A percentile compares a stretch with the other conserved stretches of the same genome.
Conservation (phyloP, 176 grass and related monocot genomes). For the Lolium rigidum region DNA sequence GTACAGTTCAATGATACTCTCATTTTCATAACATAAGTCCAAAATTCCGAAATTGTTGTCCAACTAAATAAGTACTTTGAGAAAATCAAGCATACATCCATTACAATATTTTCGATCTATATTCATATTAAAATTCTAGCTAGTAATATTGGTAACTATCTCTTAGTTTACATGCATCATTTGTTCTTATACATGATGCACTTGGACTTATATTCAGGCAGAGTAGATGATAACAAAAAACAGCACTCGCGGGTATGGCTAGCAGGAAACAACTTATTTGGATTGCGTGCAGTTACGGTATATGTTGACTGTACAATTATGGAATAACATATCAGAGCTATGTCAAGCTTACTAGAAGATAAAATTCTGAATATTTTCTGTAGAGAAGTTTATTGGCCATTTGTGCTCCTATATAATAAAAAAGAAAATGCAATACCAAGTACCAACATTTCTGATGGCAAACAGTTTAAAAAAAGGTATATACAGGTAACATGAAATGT, state of each 20-base stretch:
- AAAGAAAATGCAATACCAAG: neutral
- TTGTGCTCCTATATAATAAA: neutral
- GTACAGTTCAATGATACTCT: neutral
- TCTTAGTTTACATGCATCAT: neutral
- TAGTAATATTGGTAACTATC: neutral
- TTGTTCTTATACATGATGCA: neutral
- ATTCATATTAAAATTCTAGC: neutral
- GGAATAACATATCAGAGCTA: conserved; percentile 17
- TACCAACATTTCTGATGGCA: neutral
- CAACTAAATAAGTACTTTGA: neutral
- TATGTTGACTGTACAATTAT: neutral
- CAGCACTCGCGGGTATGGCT: neutral
- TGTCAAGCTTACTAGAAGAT: conserved; percentile 17
- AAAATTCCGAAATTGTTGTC: no score
- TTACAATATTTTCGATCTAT: neutral
- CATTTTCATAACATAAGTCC: neutral
- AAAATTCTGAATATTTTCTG: neutral
- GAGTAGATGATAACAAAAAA: neutral
- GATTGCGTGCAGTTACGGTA: neutral
- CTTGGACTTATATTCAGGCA: neutral
- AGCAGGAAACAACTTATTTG: conserved; percentile 31
- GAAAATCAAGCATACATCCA: neutral
- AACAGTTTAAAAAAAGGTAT: conserved; percentile 19
- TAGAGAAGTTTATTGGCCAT: conserved; percentile 4
- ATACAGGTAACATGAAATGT: conserved; percentile 1